Conservation (phyloP, 495 filamentous ascomycete species). For the Penicillium ochrochloron region DNA sequence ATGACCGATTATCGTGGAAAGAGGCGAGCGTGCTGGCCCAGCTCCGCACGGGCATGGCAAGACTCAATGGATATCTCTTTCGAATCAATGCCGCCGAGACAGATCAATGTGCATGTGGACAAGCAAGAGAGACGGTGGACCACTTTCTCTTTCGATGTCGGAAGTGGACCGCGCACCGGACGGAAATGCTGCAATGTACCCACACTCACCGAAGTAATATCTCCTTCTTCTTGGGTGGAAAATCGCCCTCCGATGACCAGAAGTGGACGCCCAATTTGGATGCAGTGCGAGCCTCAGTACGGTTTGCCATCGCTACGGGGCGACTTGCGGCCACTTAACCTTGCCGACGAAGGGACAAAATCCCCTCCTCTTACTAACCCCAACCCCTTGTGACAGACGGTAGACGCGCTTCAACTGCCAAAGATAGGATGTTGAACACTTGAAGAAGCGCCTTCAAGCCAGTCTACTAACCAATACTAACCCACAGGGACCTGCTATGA, state of each 20-base stretch:
- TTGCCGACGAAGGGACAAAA: neutral
- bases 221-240: constrained; percentile 33
- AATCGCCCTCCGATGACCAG: constrained; percentile 5
- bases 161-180: constrained; percentile 34
- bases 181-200: constrained; percentile 40
- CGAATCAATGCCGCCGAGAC: constrained; percentile 32
- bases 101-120: constrained; percentile 33
- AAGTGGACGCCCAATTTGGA: constrained; percentile 8
- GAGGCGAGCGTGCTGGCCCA: constrained; percentile 39
- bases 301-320: constrained; percentile 9
- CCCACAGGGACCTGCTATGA: constrained; percentile 31
- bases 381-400: constrained; percentile 19
- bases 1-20: constrained; percentile 36
- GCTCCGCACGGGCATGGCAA: constrained; percentile 40
- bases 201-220: constrained; percentile 38
- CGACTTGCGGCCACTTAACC: constrained; percentile 16
- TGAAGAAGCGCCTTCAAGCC: too few species aligned
- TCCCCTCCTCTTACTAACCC: neutral
- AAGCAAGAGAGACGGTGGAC: constrained; percentile 35
- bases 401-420: neutral
- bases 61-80: constrained; percentile 40
- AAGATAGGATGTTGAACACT: too few species aligned
- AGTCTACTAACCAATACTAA: constrained; percentile 26
- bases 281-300: neutral
- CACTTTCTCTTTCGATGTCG: constrained; percentile 42